Evolutionary conservation across 176 grass and related monocot species (phyloP), one percentile per base, ranked within the genome.

Genomic region (Stipa capillata): DNA sequence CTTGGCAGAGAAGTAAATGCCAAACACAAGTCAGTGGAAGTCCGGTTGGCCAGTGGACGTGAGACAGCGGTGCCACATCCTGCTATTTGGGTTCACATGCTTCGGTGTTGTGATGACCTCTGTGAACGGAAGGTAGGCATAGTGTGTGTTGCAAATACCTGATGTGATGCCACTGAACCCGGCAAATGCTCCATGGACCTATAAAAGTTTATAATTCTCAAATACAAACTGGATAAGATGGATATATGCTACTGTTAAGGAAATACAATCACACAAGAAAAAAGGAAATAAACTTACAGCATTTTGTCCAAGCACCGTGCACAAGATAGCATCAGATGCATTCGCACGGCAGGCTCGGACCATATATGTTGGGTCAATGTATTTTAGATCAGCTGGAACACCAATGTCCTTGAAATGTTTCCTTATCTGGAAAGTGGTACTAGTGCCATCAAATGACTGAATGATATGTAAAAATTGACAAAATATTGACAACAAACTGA

Each of bases 331-430:
- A 85, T 98, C 96, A 63, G 96, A 98, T 81, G 92, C 96, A 91
- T 98, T 98, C 39, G 92, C 88, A 42, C 96, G 85, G 67, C 85
- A 92, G n/a, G 96, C 92, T 24, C 96, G 87, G 58, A 98, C 83
- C 96, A 98, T 98, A 80, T 94, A 98, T 73, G 92, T 98, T 49
- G 96, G 96, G 79, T 98, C 92, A 28, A 94, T 94, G 83, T 94
- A 98, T 41, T 98, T 98, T 4, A 94, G 20, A 93, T 98, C 92
- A 84, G 91, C 96, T 44, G 88, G 92, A 45, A 94, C 77, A 76
- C 43, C 78, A 6, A 90, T 90, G 48, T 85, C 83, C 87, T 92
- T 94, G 87, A 98, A 98, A 93, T 98, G 92, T n/a, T 83, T 90
- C 79, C 94, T 98, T 69, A 98, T 98, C 95, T 98, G 87, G 33